These are phyloP conservation scores for Penicillium sumatraense DNA, from an alignment of 2,329 filamentous ascomycete species.

Conservation along the genomic window DNA sequence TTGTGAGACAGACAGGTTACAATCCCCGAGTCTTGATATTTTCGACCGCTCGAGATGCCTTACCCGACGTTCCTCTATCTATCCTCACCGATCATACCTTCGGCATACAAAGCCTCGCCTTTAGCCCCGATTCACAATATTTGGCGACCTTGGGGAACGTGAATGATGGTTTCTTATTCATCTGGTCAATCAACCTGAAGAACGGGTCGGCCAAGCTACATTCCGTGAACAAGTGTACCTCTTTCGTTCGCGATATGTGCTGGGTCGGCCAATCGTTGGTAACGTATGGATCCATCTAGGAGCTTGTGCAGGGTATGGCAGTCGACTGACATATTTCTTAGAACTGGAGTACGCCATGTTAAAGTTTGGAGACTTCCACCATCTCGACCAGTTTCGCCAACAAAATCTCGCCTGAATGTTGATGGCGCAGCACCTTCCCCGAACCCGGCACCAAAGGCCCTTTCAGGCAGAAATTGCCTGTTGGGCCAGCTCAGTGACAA, in stretches of 20 bases:
- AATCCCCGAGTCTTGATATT: slow-evolving; percentile 90
- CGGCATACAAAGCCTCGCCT: slow-evolving; percentile 85
- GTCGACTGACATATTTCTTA: slow-evolving; percentile 21
- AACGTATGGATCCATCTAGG: slow-evolving; percentile 56
- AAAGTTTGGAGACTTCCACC: slow-evolving; percentile 92
- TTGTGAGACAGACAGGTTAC: slow-evolving; percentile 73
- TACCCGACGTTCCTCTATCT: slow-evolving; percentile 79
- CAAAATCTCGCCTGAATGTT: slow-evolving; percentile 62
- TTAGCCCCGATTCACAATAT: slow-evolving; percentile 83
- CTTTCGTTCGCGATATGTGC: slow-evolving; percentile 79
- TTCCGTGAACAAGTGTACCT: slow-evolving; percentile 92
- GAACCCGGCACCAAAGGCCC: slow-evolving; percentile 64
- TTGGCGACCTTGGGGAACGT: slow-evolving; percentile 85
- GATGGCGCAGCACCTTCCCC: slow-evolving; percentile 39
- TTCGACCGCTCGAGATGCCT: slow-evolving; percentile 73
- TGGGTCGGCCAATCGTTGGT: slow-evolving; percentile 87
- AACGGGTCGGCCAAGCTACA: slow-evolving; percentile 78
- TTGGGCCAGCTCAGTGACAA: slow-evolving; percentile 80
- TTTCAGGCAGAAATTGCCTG: slow-evolving; percentile 85
- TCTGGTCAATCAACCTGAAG: slow-evolving; percentile 85
- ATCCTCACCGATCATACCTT: slow-evolving; percentile 88
- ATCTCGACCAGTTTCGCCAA: slow-evolving; percentile 60
- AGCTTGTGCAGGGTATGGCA: not conserved
- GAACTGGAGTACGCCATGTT: slow-evolving; percentile 82
- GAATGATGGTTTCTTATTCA: slow-evolving; percentile 92